Evolutionary conservation across 1,139 yeast genomes (phyloP).

Genomic region (Magnusiomyces magnusii): DNA sequence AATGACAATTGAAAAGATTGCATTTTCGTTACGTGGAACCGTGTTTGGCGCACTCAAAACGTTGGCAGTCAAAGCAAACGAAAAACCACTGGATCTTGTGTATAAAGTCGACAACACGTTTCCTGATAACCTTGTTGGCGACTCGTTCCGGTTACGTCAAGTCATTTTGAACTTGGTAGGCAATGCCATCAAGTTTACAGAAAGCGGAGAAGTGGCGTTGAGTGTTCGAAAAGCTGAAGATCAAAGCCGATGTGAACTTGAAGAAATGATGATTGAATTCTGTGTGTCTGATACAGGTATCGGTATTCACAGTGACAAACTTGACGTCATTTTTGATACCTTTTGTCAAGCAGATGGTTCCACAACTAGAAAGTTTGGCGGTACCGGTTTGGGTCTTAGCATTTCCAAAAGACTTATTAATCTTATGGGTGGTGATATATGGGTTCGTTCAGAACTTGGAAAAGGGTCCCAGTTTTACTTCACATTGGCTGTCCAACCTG

Average conservation of each 20-base stretch:
- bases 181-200: slow-evolving; percentile 81
- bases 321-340: slow-evolving; percentile 77
- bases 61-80: slow-evolving; percentile 80
- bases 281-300: slow-evolving; percentile 88
- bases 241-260: slow-evolving; percentile 37
- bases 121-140: slow-evolving; percentile 82
- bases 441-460: slow-evolving; percentile 82
- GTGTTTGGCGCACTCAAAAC: slow-evolving; percentile 86
- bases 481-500: slow-evolving; percentile 70
- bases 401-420: slow-evolving; percentile 81
- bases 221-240: slow-evolving; percentile 37
- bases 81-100: slow-evolving; percentile 68
- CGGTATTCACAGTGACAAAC: slow-evolving; percentile 75
- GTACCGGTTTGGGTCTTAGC: slow-evolving; percentile 81
- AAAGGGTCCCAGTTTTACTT: slow-evolving; percentile 75
- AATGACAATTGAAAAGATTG: slow-evolving; percentile 86
- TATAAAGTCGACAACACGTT: slow-evolving; percentile 79
- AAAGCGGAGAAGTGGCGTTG: slow-evolving; percentile 59
- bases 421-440: slow-evolving; percentile 82
- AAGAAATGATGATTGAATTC: slow-evolving; percentile 64
- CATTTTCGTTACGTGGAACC: slow-evolving; percentile 70
- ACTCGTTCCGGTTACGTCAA: slow-evolving; percentile 76
- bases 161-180: slow-evolving; percentile 80
- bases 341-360: slow-evolving; percentile 93
- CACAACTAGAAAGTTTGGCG: slow-evolving; percentile 85